Evolutionary conservation across 2,329 filamentous ascomycete species (phyloP), one percentile per base, ranked within the genome.

Genomic region (Monilinia fructigena): DNA sequence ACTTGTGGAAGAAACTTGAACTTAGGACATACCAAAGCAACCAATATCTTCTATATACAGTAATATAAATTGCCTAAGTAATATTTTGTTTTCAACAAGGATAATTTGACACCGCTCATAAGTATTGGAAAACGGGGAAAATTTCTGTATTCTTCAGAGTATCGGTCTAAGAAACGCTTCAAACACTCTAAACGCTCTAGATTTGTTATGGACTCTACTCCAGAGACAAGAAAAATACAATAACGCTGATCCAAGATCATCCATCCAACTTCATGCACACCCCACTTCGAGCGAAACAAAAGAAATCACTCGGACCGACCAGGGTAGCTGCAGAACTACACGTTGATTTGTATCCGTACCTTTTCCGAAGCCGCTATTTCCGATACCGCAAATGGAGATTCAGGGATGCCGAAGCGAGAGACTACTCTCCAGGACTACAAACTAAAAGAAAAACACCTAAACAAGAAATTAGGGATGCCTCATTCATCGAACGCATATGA

Each of bases 381-480:
- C 60, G 35, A 62, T 54, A 54, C 59, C 59, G 59, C 59, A 60
- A 26, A 38, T 20, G 50, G 28, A 31, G 26, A n/a, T 26, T 55
- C 60, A 55, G 48, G 60, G 60, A 55, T 63, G 26, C 23, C 48
- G 48, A 63, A 63, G 50, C 50, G 60, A 61, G 45, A 42, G 23
- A 42, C n/a, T 42, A 48, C 31, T 63, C 42, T 63, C 60, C 38
- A 31, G 35, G 48, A 31, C 26, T 18, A 28, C 11, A 31, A 59
- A 18, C 26, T 14, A 55, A 40, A 12, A 40, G 26, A 18, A 8
- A 8, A 18, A 50, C 45, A 20, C 20, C 4, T 50, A 61, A 50
- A 50, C 47, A 61, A 38, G 31, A 38, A 61, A 50, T 55, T 23
- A 42, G n/a, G 60, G n/a, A 54, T 20, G 35, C 23, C 16, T 31